These are phyloP conservation scores for Cephalotrichum gorgonifer DNA, from an alignment of 2,329 filamentous ascomycete genomes.

Conservation along the genomic window DNA sequence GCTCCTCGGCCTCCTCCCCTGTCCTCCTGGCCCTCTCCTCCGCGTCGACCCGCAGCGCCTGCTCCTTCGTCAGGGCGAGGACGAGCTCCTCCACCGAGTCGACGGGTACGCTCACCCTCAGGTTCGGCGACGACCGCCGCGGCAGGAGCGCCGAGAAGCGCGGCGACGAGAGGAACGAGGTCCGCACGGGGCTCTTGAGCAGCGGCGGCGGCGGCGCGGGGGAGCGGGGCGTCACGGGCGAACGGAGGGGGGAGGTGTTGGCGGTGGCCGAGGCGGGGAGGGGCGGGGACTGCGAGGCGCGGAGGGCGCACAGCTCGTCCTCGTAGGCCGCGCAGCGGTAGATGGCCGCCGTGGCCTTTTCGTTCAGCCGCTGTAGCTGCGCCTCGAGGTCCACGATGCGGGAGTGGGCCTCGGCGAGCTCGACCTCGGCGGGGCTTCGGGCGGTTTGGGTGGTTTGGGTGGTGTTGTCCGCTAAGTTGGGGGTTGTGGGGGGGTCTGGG, in stretches of 20 bases:
- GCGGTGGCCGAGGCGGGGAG: conserved; percentile 7
- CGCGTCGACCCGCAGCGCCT: conserved; percentile 54
- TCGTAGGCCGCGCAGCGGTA: conserved; percentile 70
- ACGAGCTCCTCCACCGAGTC: conserved; percentile 40
- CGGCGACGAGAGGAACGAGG: conserved; percentile 16
- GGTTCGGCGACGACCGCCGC: conserved; percentile 33
- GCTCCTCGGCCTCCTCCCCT: conserved; percentile 66
- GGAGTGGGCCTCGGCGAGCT: conserved; percentile 43
- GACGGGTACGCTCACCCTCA: conserved; percentile 13
- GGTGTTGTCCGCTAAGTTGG: background rate
- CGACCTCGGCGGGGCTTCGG: conserved; percentile 10
- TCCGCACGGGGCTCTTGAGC: conserved; percentile 11
- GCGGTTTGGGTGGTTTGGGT: background rate
- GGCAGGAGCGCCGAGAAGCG: conserved; percentile 34
- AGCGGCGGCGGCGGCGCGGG: conserved; percentile 15
- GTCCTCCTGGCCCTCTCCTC: conserved; percentile 59
- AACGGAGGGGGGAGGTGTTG: conserved; percentile 4
- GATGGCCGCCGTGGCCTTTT: conserved; percentile 56
- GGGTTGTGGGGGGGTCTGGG: background rate
- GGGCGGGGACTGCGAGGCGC: conserved; percentile 21
- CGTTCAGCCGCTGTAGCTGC: conserved; percentile 59
- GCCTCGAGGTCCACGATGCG: conserved; percentile 60
- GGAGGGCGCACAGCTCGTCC: conserved; percentile 58
- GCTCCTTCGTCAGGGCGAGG: conserved; percentile 55
- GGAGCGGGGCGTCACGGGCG: conserved; percentile 10